A percentile compares a stretch with the other conserved stretches of the same genome.
phyloP scores from a whole-genome alignment of 441 rosid species.

The Bocquillonia castaneifolia region DNA sequence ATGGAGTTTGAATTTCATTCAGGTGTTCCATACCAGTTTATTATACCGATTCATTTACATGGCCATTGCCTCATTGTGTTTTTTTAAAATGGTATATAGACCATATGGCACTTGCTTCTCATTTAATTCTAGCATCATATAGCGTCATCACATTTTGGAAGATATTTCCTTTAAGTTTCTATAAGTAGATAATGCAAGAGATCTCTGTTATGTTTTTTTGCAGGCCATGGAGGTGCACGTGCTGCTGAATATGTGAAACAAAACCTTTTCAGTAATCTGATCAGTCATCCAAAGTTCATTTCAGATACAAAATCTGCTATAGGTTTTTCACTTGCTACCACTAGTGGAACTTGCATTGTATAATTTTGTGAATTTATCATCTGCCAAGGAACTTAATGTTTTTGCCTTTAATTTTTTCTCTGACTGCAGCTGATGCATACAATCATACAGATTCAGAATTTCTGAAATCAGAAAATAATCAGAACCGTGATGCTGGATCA shows the following conservation, averaged over 20 bases:
- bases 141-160: neutral
- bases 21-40: conserved; percentile 13
- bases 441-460: conserved; percentile 85
- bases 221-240: conserved; percentile 99
- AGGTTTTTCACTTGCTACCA: conserved; percentile 39
- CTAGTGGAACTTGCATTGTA: neutral
- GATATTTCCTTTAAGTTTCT: neutral
- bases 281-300: conserved; percentile 92
- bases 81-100: neutral
- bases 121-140: neutral
- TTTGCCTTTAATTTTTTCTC: conserved; percentile 10
- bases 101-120: neutral
- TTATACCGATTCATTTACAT: conserved; percentile 10
- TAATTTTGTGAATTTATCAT: conserved; percentile 1
- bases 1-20: conserved; percentile 18
- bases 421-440: conserved; percentile 78
- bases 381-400: conserved; percentile 18
- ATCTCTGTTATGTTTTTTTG: conserved; percentile 19
- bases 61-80: conserved; percentile 7
- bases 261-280: conserved; percentile 89
- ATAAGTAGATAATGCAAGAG: conserved; percentile 10
- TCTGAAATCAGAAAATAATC: conserved; percentile 81
- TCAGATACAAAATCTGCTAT: conserved; percentile 90
- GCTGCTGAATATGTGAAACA: conserved; percentile 98
- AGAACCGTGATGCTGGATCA: conserved; percentile 97